Evolutionary conservation across 1,284 basidiomycete species (phyloP), one percentile per base, ranked within the genome.

Genomic region (Ganoderma sinense): DNA sequence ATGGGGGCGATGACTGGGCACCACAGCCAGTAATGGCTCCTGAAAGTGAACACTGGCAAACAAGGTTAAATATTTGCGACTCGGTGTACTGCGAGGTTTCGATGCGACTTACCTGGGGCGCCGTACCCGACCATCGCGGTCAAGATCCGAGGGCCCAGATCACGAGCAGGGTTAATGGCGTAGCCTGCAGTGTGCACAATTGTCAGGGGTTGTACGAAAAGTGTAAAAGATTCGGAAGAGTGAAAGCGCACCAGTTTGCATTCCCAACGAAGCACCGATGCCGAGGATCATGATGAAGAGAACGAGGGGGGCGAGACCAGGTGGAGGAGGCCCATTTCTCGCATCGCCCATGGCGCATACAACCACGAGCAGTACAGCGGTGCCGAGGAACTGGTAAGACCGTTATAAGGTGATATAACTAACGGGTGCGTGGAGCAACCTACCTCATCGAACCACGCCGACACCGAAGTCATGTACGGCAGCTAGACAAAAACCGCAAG

Each of bases 11-110:
- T 79, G 14, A 90, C 72, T 16, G 91, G 88, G 73, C 89, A 90
- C 93, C 93, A 94, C 18, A 93, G 70, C 92, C 92, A 95, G 76
- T 94, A 95, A 71, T 91, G 90, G 74, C 83, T 73, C 69, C 86
- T 81, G 73, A 82, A 86, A 36, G 82, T 76, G 75, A 85, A 86
- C 6, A 87, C 86, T 85, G 29, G 62, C 53, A 55, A 23, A 40
- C 6, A 65, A 6, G 18, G n/a, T 43, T 64, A 29, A 68, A n/a
- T 62, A 45, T 18, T 33, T 29, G 23, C 62, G 26, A 14, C 5
- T 31, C 56, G 40, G 14, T 10, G 20, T 13, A 29, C 59, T n/a
- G 45, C 14, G 62, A 29, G 0, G 31, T 56, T 31, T 64, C 23
- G 53, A 36, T 26, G 51, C 33, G 55, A 55, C 78, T 43, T 70